Conservation (phyloP, 148 eudicot genomes). For the Rhododendron ovatum region DNA sequence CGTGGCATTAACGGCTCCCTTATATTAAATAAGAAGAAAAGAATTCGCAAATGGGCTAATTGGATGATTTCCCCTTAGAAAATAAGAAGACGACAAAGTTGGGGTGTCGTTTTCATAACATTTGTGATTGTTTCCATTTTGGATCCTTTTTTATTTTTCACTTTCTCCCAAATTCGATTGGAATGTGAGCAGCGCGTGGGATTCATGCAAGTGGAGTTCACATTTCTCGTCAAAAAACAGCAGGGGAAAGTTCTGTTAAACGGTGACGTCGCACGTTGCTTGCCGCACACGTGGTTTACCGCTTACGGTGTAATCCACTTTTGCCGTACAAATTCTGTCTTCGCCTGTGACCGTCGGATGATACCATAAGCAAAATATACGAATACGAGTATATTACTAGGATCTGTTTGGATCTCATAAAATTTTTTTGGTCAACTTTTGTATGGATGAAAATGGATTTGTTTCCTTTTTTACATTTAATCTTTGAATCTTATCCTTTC, state of each 20-base stretch:
- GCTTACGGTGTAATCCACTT: neutral
- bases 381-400: too few relatives aligned
- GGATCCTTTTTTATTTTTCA: too few relatives aligned
- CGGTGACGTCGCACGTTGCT: neutral
- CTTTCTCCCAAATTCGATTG: neutral
- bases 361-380: too few relatives aligned
- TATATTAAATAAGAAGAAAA: too few relatives aligned
- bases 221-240: neutral
- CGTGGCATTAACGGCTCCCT: too few relatives aligned
- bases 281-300: neutral
- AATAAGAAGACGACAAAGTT: too few relatives aligned
- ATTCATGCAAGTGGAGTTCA: neutral
- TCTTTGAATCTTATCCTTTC: neutral
- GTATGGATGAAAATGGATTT: neutral
- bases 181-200: neutral
- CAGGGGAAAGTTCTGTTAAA: neutral
- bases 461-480: neutral
- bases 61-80: too few relatives aligned
- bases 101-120: neutral
- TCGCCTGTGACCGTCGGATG: neutral
- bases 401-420: neutral
- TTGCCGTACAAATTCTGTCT: neutral
- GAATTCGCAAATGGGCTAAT: too few relatives aligned
- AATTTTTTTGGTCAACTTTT: neutral
- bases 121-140: neutral